These are phyloP conservation scores for Trametes punicea DNA, from an alignment of 768 basidiomycete species.

Conservation along the genomic window DNA sequence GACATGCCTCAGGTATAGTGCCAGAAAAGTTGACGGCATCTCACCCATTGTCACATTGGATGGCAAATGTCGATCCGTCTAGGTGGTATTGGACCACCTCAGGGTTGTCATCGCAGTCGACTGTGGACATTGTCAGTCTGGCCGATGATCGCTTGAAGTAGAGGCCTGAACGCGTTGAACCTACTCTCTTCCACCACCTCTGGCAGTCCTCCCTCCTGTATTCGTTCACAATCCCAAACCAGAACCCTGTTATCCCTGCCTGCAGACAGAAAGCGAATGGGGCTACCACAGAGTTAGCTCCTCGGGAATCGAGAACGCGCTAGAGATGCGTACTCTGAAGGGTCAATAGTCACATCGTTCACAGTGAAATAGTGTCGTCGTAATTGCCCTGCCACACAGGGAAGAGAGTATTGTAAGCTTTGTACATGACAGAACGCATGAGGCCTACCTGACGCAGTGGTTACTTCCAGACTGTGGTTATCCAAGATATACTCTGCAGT, in stretches of 20 bases:
- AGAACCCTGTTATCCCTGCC: constrained; percentile 44
- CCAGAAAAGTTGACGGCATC: not conserved
- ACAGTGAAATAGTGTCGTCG: constrained; percentile 49
- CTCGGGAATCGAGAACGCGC: not conserved
- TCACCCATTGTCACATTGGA: constrained; percentile 20
- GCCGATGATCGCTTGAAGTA: not conserved
- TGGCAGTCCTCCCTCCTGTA: constrained; percentile 19
- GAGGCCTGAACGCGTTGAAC: not conserved
- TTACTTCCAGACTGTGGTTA: not conserved
- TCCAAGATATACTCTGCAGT: not conserved
- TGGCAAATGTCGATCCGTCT: not conserved
- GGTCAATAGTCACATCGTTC: constrained; percentile 54
- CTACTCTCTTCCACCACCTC: not conserved
- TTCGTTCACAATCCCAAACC: constrained; percentile 38
- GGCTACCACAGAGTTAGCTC: constrained; percentile 27
- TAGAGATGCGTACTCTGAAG: constrained; percentile 36
- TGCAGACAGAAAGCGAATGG: constrained; percentile 41
- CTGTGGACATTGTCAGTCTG: not conserved
- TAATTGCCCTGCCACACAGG: not conserved
- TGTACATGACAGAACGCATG: no score
- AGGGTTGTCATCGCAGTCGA: constrained; percentile 5
- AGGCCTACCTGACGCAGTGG: not conserved
- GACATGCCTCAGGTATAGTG: no score
- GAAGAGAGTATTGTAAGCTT: not conserved
- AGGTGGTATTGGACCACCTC: constrained; percentile 16